A percentile compares a stretch with the other conserved stretches of the same genome.
Conservation (phyloP, 192 early-diverging fungal species). For the Umbelopsis vinacea region DNA sequence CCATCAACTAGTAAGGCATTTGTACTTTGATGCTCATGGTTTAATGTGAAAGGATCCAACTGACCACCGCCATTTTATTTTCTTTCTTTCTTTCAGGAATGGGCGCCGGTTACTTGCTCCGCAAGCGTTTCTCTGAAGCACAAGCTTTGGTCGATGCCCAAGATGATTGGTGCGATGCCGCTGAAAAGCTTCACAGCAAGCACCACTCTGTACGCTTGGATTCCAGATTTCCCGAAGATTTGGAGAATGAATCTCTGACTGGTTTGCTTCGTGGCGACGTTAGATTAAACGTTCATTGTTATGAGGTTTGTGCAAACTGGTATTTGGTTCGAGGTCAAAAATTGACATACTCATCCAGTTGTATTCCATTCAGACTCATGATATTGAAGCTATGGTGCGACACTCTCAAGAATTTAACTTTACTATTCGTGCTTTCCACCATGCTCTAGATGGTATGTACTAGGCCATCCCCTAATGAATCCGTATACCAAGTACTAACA, state of each 20-base stretch:
- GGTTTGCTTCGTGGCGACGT: slow-evolving; percentile 72
- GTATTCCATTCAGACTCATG: slow-evolving; percentile 44
- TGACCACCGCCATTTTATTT: background rate
- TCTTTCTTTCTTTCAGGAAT: slow-evolving; percentile 34
- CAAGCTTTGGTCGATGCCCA: slow-evolving; percentile 44
- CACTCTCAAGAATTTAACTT: slow-evolving; percentile 76
- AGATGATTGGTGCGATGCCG: slow-evolving; percentile 67
- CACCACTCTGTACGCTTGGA: slow-evolving; percentile 41
- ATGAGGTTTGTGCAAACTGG: slow-evolving; percentile 44
- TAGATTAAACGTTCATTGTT: slow-evolving; percentile 74
- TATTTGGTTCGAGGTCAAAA: background rate
- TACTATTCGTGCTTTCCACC: slow-evolving; percentile 75
- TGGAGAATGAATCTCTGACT: slow-evolving; percentile 63
- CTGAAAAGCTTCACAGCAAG: slow-evolving; percentile 31
- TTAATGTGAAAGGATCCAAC: background rate
- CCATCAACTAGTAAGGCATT: slow-evolving; percentile 47
- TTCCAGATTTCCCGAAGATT: slow-evolving; percentile 62
- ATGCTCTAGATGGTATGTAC: slow-evolving; percentile 61
- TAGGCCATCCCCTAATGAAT: background rate
- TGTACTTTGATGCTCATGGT: background rate
- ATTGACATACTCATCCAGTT: background rate
- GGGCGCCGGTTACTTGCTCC: slow-evolving; percentile 69
- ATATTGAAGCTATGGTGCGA: slow-evolving; percentile 76
- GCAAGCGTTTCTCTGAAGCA: slow-evolving; percentile 63
- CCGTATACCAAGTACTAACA: background rate